phyloP scores from a whole-genome alignment of 1,284 basidiomycete genomes.

The Sparassis latifolia region DNA sequence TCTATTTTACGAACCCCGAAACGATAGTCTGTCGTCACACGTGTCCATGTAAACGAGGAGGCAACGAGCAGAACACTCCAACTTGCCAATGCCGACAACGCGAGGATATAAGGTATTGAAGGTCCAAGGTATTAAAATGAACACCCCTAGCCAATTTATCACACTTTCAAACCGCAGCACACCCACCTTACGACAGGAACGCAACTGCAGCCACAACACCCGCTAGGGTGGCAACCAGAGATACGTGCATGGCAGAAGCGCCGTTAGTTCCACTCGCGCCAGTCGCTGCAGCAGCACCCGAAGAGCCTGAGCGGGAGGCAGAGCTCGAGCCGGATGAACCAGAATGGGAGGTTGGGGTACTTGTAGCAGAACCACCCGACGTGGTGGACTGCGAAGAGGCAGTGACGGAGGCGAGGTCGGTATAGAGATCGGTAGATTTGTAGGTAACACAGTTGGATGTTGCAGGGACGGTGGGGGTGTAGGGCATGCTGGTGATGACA shows the following conservation, averaged over 20 bases:
- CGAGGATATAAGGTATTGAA: no score
- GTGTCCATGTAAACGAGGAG: no score
- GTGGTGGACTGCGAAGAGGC: slow-evolving; percentile 11
- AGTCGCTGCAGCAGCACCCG: slow-evolving; percentile 18
- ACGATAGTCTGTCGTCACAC: no score
- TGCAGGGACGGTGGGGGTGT: slow-evolving; percentile 50
- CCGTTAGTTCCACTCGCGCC: slow-evolving; percentile 15
- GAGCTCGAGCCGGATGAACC: slow-evolving; percentile 11
- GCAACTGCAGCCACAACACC: slow-evolving; percentile 40
- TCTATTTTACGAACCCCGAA: no score
- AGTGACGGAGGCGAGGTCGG: slow-evolving; percentile 27
- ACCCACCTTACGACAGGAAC: slow-evolving; percentile 32
- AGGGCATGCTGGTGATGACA: slow-evolving; percentile 58
- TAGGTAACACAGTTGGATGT: slow-evolving; percentile 59
- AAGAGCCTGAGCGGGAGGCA: slow-evolving; percentile 16
- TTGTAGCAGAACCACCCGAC: slow-evolving; percentile 12
- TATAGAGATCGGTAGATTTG: slow-evolving; percentile 47
- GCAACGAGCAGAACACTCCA: no score
- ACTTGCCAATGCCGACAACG: no score
- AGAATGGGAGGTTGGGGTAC: slow-evolving; percentile 4
- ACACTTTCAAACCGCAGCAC: no score
- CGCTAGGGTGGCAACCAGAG: slow-evolving; percentile 31
- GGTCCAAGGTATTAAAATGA: no score
- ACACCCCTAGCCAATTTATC: no score
- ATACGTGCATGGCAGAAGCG: slow-evolving; percentile 30